phyloP scores from a whole-genome alignment of 768 basidiomycete species.

The Leccinum broughii region DNA sequence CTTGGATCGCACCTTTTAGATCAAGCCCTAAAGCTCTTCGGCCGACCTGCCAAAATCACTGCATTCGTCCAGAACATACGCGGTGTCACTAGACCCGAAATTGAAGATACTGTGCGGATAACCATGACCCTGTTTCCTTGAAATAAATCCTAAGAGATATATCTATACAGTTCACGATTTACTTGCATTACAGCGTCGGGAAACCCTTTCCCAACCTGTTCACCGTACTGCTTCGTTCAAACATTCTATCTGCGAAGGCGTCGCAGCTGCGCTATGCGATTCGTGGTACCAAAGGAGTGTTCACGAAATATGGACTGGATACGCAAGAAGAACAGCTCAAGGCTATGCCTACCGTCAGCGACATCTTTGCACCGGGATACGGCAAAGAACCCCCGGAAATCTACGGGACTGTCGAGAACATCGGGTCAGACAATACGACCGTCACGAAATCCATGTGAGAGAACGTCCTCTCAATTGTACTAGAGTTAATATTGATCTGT shows the following conservation, averaged over 20 bases:
- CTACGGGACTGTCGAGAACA: slow-evolving; percentile 62
- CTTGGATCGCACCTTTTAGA: slow-evolving; percentile 81
- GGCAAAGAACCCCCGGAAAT: slow-evolving; percentile 64
- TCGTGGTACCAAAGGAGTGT: slow-evolving; percentile 71
- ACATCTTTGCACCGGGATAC: slow-evolving; percentile 46
- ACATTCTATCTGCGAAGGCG: slow-evolving; percentile 64
- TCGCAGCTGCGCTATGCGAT: slow-evolving; percentile 72
- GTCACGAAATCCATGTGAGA: slow-evolving; percentile 35
- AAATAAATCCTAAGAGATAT: not conserved
- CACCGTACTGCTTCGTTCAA: slow-evolving; percentile 66
- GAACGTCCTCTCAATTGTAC: slow-evolving; percentile 26
- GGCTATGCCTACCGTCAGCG: slow-evolving; percentile 46
- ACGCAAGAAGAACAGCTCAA: slow-evolving; percentile 79
- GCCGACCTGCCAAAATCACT: slow-evolving; percentile 65
- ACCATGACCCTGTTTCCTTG: not conserved
- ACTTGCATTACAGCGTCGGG: slow-evolving; percentile 49
- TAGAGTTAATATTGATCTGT: slow-evolving; percentile 11
- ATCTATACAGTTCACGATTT: slow-evolving; percentile 47
- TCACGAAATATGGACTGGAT: slow-evolving; percentile 75
- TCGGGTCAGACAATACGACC: slow-evolving; percentile 43
- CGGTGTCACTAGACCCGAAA: slow-evolving; percentile 58
- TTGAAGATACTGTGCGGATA: slow-evolving; percentile 62
- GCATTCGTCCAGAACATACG: slow-evolving; percentile 71
- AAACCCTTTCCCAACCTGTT: slow-evolving; percentile 50
- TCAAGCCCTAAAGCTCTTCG: slow-evolving; percentile 75